Percentiles rank a stretch among this genome's conserved stretches.
phyloP scores from a whole-genome alignment of 2,329 filamentous ascomycete species.

The Ophiocordyceps australis region DNA sequence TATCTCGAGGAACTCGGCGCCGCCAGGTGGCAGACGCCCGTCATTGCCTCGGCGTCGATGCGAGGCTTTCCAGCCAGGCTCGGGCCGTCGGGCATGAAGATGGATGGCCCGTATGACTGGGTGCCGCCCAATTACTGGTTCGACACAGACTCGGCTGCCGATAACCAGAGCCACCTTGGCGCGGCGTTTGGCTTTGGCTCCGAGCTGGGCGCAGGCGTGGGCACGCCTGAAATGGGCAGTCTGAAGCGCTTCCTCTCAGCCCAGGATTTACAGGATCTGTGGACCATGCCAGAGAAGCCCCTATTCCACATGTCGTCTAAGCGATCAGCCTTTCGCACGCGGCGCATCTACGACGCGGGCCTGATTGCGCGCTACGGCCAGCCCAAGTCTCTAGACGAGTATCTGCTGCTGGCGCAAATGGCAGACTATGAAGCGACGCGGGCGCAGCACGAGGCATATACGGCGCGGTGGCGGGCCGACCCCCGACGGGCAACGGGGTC shows the following conservation, averaged over 20 bases:
- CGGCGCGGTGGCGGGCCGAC: conserved; percentile 26
- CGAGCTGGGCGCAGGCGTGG: conserved; percentile 42
- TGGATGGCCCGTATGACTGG: conserved; percentile 50
- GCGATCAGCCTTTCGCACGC: conserved; percentile 33
- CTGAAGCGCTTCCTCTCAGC: conserved; percentile 32
- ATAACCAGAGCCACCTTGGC: conserved; percentile 26
- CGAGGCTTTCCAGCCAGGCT: conserved; percentile 31
- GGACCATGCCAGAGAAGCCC: conserved; percentile 30
- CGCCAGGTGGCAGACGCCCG: conserved; percentile 35
- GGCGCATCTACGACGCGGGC: conserved; percentile 37
- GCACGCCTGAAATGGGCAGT: conserved; percentile 37
- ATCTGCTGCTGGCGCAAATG: conserved; percentile 40
- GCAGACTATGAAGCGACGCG: conserved; percentile 47
- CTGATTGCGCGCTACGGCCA: conserved; percentile 31
- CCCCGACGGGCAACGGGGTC: conserved; percentile 39
- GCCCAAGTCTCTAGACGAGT: conserved; percentile 33
- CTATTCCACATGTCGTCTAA: conserved; percentile 43
- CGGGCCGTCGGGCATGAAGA: conserved; percentile 42
- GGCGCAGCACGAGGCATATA: conserved; percentile 38
- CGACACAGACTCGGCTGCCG: conserved; percentile 16
- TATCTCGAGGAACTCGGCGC: conserved; percentile 30
- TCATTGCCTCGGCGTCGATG: conserved; percentile 38
- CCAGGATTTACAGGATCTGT: conserved; percentile 33
- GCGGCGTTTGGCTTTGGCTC: conserved; percentile 46
- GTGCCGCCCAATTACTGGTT: conserved; percentile 49